These are phyloP conservation scores for Phaffia tasmanica DNA, from an alignment of 768 basidiomycete genomes.

Conservation along the genomic window DNA sequence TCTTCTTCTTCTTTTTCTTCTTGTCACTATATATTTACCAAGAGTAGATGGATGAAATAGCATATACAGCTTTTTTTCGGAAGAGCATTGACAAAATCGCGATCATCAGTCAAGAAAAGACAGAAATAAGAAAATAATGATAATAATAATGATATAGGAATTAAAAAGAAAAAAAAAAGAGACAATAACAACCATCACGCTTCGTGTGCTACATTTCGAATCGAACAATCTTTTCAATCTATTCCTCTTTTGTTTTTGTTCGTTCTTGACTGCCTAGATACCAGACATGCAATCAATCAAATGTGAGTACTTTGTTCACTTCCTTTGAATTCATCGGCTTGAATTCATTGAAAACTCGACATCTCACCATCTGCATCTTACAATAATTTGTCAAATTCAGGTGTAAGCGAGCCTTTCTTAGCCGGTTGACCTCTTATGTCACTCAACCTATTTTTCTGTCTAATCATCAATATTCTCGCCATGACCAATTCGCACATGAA, in stretches of 20 bases:
- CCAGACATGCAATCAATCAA: slow-evolving; percentile 25
- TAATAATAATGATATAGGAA: neutral
- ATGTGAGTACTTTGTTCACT: slow-evolving; percentile 8
- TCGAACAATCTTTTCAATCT: neutral
- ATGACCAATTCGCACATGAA: neutral
- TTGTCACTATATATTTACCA: neutral
- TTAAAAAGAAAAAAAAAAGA: neutral
- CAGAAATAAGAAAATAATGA: neutral
- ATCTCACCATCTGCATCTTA: neutral
- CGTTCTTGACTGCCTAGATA: neutral
- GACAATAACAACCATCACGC: neutral
- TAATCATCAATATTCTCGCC: neutral
- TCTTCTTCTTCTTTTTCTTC: neutral
- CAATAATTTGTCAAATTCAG: neutral
- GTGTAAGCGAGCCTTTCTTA: slow-evolving; percentile 9
- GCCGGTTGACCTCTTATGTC: too few species aligned
- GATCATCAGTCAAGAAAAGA: neutral
- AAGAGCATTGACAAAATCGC: neutral
- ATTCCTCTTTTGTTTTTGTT: neutral
- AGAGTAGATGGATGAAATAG: too few species aligned
- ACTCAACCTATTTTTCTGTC: neutral
- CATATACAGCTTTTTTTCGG: neutral
- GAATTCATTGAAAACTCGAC: too few species aligned
- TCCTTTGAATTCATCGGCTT: neutral
- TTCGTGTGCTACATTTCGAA: neutral